Percentiles rank a stretch among this genome's conserved stretches.
phyloP scores from a whole-genome alignment of 352 stramenopile species.

The Phytophthora hibernalis region DNA sequence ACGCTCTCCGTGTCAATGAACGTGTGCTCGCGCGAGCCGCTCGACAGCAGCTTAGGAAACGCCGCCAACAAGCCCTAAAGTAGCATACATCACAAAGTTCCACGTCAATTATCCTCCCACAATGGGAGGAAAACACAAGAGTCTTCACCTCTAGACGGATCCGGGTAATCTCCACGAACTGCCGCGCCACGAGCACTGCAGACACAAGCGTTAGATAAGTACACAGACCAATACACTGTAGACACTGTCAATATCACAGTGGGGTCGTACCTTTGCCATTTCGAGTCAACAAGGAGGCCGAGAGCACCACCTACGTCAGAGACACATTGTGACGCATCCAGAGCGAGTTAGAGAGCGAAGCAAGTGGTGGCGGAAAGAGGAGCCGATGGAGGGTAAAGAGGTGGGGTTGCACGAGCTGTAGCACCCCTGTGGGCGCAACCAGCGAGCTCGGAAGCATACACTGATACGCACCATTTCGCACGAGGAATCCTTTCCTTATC shows the following conservation, averaged over 20 bases:
- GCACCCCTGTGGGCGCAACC: background rate
- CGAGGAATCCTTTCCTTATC: conserved; percentile 45
- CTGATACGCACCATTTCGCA: conserved; percentile 35
- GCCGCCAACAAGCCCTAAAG: conserved; percentile 95
- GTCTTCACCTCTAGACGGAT: conserved; percentile 94
- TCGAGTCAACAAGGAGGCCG: conserved; percentile 94
- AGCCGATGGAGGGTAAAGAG: background rate
- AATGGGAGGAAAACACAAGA: background rate
- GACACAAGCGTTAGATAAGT: conserved; percentile 18
- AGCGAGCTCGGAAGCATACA: conserved; percentile 6
- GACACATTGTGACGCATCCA: conserved; percentile 24
- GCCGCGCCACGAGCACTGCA: conserved; percentile 94
- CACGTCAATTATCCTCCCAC: background rate
- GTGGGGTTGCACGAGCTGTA: background rate
- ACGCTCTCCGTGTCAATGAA: conserved; percentile 99
- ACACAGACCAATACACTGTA: background rate
- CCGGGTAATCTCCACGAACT: conserved; percentile 99
- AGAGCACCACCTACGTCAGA: conserved; percentile 93
- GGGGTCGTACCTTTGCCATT: conserved; percentile 91
- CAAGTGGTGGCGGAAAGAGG: background rate
- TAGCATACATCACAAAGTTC: background rate
- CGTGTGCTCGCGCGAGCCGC: conserved; percentile 95
- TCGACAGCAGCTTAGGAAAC: conserved; percentile 98
- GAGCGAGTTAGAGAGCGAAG: conserved; percentile 17
- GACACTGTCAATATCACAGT: background rate